phyloP scores from a whole-genome alignment of 169 alveolate species.

The Eimeria praecox region DNA sequence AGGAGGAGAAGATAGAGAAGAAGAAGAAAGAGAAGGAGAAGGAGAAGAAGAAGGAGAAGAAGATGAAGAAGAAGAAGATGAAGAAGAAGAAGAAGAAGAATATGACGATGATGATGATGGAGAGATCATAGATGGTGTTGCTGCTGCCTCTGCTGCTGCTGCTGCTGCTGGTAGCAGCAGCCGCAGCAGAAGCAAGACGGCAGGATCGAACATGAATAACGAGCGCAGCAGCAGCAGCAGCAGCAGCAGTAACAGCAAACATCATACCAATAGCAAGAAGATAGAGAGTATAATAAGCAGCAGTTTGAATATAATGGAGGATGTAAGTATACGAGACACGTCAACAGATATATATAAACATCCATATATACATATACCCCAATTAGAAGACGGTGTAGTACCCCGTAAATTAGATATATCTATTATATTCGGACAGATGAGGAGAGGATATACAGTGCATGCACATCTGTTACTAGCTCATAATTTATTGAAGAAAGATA shows the following conservation, averaged over 20 bases:
- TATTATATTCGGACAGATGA: not conserved
- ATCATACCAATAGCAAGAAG: not conserved
- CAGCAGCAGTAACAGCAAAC: not conserved
- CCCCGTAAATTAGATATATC: not conserved
- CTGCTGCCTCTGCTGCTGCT: too few relatives aligned
- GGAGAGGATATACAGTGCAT: not conserved
- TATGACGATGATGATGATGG: too few relatives aligned
- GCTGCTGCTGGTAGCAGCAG: too few relatives aligned
- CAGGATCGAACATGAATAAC: too few relatives aligned
- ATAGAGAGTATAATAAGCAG: not conserved
- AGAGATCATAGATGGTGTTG: too few relatives aligned
- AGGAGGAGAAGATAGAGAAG: not conserved
- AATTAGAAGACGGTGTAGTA: not conserved
- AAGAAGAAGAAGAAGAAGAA: too few relatives aligned
- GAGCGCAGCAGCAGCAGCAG: not conserved
- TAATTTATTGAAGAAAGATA: not conserved
- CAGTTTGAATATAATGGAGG: not conserved
- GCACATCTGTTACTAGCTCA: not conserved
- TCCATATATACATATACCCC: not conserved
- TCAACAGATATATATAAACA: not conserved
- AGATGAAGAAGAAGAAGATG: too few relatives aligned
- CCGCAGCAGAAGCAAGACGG: too few relatives aligned
- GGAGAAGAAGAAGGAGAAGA: too few relatives aligned
- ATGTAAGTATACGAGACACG: not conserved
- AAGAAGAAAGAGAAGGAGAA: not conserved